phyloP scores from a whole-genome alignment of 495 filamentous ascomycete species.

The Trichoderma orchidacearum region DNA sequence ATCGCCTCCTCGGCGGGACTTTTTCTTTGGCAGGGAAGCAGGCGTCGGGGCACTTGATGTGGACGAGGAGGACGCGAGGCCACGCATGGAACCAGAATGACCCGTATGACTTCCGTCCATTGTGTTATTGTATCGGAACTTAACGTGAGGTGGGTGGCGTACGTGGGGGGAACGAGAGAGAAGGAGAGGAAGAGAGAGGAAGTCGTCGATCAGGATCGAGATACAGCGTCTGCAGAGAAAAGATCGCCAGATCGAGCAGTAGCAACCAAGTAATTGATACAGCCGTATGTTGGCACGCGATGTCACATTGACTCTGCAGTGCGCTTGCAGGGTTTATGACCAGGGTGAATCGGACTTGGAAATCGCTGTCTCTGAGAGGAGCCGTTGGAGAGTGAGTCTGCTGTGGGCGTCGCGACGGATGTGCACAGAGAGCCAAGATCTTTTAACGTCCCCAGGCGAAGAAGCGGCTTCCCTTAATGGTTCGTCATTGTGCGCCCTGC shows the following conservation, averaged over 20 bases:
- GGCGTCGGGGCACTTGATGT: slow-evolving; percentile 4
- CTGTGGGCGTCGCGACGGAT: not conserved
- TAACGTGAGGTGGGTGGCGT: too few species aligned
- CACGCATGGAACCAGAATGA: too few species aligned
- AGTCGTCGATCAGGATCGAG: not conserved
- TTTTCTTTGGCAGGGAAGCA: slow-evolving; percentile 29
- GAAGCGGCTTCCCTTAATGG: not conserved
- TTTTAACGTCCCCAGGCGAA: not conserved
- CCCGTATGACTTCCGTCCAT: not conserved
- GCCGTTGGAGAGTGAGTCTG: not conserved
- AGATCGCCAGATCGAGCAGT: not conserved
- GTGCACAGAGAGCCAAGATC: too few species aligned
- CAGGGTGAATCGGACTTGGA: not conserved
- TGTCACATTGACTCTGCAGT: not conserved
- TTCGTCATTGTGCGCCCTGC: not conserved
- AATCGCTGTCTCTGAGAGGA: not conserved
- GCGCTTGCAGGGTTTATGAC: not conserved
- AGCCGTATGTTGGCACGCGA: not conserved
- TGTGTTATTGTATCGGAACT: too few species aligned
- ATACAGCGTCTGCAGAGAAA: not conserved
- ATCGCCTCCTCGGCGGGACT: slow-evolving; percentile 32
- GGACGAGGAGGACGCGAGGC: not conserved
- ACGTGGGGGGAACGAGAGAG: too few species aligned
- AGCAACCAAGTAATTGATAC: too few species aligned
- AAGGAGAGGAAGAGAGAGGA: not conserved